Conservation (phyloP, 2,329 filamentous ascomycete species). For the Diaporthe aspalathi region DNA sequence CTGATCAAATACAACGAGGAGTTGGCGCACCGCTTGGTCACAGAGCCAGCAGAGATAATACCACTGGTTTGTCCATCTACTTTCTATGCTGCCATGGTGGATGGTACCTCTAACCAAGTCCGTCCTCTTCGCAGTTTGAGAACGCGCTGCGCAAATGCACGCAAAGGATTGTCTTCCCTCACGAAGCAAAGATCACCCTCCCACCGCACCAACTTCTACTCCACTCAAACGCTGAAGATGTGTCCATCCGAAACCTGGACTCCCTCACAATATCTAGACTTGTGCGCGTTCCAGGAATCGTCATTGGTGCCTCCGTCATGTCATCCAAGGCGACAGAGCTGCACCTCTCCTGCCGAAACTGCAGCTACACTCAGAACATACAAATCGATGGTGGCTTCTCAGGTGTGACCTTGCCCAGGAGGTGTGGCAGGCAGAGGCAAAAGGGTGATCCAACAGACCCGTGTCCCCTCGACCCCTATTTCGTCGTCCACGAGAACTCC, state of each 20-base stretch:
- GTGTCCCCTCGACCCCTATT: constrained; percentile 95
- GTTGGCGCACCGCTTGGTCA: constrained; percentile 87
- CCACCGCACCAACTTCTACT: constrained; percentile 95
- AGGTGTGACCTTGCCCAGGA: constrained; percentile 84
- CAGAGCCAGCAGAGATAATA: constrained; percentile 91
- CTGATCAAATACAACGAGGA: constrained; percentile 97
- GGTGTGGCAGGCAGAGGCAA: constrained; percentile 73
- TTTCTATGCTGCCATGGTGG: neutral
- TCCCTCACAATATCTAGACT: constrained; percentile 92
- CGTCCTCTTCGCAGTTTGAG: constrained; percentile 76
- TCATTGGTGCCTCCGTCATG: constrained; percentile 96
- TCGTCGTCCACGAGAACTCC: constrained; percentile 93
- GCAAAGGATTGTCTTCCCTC: constrained; percentile 90
- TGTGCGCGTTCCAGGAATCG: constrained; percentile 96
- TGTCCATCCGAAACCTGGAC: constrained; percentile 93
- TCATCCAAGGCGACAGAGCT: constrained; percentile 94
- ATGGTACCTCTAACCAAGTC: constrained; percentile 26
- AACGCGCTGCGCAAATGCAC: constrained; percentile 90
- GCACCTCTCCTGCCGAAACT: constrained; percentile 89
- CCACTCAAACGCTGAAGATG: constrained; percentile 89
- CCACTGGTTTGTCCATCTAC: constrained; percentile 75
- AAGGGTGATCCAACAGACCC: constrained; percentile 76
- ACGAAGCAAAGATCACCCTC: constrained; percentile 73
- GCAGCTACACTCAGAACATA: constrained; percentile 77
- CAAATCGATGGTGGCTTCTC: constrained; percentile 87